Conservation (phyloP, 2,329 filamentous ascomycete genomes). For the Zelopaecilomyces penicillatus region DNA sequence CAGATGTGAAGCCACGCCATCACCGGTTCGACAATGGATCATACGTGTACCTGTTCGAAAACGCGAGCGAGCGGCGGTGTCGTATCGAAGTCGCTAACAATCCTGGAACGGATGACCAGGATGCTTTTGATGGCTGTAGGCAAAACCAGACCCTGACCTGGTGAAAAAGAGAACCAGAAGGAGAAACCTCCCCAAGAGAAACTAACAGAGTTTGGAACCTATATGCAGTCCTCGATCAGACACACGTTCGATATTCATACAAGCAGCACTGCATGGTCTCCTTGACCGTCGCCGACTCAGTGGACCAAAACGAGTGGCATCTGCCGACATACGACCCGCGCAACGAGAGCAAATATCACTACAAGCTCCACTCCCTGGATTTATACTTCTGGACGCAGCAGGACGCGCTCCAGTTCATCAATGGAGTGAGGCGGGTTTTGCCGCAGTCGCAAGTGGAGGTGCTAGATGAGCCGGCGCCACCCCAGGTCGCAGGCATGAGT, state of each 20-base stretch:
- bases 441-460: constrained; percentile 53
- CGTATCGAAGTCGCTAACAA: constrained; percentile 71
- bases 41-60: constrained; percentile 74
- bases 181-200: not conserved
- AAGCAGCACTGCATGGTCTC: constrained; percentile 65
- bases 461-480: constrained; percentile 52
- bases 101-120: constrained; percentile 65
- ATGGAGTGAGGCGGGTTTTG: constrained; percentile 56
- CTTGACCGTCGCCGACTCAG: constrained; percentile 50
- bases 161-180: not conserved
- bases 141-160: not conserved
- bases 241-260: constrained; percentile 61
- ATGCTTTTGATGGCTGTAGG: constrained; percentile 71
- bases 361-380: constrained; percentile 66
- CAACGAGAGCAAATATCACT: constrained; percentile 72
- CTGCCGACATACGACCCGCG: constrained; percentile 62
- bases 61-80: constrained; percentile 56
- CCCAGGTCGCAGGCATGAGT: constrained; percentile 46
- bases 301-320: constrained; percentile 59
- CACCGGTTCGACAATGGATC: constrained; percentile 74
- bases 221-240: constrained; percentile 52
- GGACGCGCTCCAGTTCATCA: constrained; percentile 63
- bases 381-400: constrained; percentile 72
- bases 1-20: constrained; percentile 59
- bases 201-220: constrained; percentile 11